A percentile compares a stretch with the other conserved stretches of the same genome.
These are phyloP conservation scores for Talaromyces ruber DNA, from an alignment of 495 filamentous ascomycete species.

Conservation along the genomic window DNA sequence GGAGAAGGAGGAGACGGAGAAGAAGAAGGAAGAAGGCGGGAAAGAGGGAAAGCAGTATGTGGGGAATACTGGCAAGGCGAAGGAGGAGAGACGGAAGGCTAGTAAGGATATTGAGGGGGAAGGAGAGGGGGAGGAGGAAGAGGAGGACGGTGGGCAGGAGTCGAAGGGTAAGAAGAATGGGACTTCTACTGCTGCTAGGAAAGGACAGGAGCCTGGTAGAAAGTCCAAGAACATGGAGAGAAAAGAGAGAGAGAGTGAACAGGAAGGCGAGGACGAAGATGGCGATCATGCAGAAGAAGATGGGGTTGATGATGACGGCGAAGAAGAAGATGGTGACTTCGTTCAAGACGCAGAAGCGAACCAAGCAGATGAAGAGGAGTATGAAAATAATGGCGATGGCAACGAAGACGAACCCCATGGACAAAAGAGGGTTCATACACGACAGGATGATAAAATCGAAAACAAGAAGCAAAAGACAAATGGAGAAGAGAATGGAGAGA, in stretches of 20 bases:
- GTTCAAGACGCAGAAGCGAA: not conserved
- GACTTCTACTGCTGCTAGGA: not conserved
- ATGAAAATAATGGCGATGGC: not conserved
- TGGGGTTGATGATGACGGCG: not conserved
- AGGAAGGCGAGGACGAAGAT: not conserved
- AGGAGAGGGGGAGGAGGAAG: not conserved
- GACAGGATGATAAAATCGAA: not conserved
- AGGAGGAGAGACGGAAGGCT: constrained; percentile 22
- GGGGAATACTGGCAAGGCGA: constrained; percentile 30
- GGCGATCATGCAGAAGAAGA: not conserved
- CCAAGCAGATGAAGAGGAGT: not conserved
- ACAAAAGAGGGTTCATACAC: not conserved
- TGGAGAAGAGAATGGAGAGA: not conserved
- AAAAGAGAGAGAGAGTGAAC: not conserved
- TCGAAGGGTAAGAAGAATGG: not conserved
- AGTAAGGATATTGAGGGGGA: not conserved
- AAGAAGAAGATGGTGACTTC: not conserved
- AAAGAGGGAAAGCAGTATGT: constrained; percentile 39
- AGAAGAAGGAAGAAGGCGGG: constrained; percentile 32
- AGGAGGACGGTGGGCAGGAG: not conserved
- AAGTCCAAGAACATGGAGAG: not conserved
- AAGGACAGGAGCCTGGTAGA: not conserved
- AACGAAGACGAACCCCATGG: not conserved
- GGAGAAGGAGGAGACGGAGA: constrained; percentile 35
- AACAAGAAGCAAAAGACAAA: constrained; percentile 1